Conservation (phyloP, 2,329 filamentous ascomycete genomes). For the Pyricularia sp. region DNA sequence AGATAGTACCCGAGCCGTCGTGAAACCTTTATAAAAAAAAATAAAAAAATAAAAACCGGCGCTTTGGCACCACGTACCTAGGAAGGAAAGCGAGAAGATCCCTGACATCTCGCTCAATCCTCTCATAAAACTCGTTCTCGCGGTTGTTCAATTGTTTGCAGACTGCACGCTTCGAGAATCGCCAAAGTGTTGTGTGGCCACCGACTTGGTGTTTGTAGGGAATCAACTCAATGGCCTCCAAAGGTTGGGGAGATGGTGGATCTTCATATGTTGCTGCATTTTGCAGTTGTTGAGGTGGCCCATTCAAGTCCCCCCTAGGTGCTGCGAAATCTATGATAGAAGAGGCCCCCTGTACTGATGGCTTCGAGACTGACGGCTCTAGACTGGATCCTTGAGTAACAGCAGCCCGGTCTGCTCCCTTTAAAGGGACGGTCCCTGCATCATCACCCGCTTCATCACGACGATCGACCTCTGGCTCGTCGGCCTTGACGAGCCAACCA, state of each 20-base stretch:
- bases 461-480: constrained; percentile 29
- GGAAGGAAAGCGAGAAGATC: constrained; percentile 84
- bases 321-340: background rate
- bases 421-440: background rate
- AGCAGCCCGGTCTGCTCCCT: background rate
- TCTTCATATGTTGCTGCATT: constrained; percentile 11
- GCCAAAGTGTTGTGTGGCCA: constrained; percentile 90
- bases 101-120: constrained; percentile 79
- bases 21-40: background rate
- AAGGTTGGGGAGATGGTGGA: constrained; percentile 42
- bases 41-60: background rate
- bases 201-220: constrained; percentile 97
- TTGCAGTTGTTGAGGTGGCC: background rate
- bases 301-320: background rate
- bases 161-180: constrained; percentile 86
- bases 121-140: constrained; percentile 98
- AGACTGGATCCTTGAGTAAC: background rate
- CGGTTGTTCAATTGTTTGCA: constrained; percentile 98
- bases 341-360: background rate
- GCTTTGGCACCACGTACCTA: constrained; percentile 38
- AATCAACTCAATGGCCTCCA: constrained; percentile 89
- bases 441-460: background rate
- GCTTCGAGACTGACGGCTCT: background rate
- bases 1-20: background rate
- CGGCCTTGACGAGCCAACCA: constrained; percentile 43